phyloP scores from a whole-genome alignment of 2,329 filamentous ascomycete genomes.

The Malbranchea cinnamomea region DNA sequence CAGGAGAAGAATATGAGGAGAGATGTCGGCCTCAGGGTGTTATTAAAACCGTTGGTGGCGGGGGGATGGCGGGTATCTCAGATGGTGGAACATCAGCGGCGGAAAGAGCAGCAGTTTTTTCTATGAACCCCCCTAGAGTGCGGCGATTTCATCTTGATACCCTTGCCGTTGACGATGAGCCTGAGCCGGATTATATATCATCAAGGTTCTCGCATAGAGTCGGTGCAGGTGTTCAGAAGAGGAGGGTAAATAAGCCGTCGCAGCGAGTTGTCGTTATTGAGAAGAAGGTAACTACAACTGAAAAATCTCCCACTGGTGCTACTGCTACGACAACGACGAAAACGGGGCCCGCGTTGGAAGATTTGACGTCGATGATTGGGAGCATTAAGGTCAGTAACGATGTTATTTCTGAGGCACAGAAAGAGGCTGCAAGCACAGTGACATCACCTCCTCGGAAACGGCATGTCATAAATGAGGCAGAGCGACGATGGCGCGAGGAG shows the following conservation, averaged over 20 bases:
- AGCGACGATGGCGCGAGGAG: constrained; percentile 24
- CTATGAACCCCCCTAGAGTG: constrained; percentile 10
- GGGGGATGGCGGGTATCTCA: too few species aligned
- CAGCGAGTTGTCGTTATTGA: constrained; percentile 26
- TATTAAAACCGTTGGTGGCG: too few species aligned
- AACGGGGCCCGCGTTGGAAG: constrained; percentile 18
- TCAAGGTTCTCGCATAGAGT: constrained; percentile 14
- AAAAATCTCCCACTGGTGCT: background rate
- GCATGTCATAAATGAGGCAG: constrained; percentile 26
- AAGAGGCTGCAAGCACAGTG: constrained; percentile 7
- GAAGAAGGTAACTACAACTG: constrained; percentile 20
- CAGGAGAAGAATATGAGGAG: constrained; percentile 24
- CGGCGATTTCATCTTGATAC: constrained; percentile 27
- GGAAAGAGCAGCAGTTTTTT: too few species aligned
- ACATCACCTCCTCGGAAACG: constrained; percentile 19
- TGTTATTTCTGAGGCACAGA: constrained; percentile 8
- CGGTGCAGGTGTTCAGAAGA: constrained; percentile 23
- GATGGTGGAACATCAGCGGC: too few species aligned
- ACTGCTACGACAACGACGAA: constrained; percentile 12
- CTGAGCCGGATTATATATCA: constrained; percentile 2
- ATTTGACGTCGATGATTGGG: constrained; percentile 13
- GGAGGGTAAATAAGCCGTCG: constrained; percentile 14
- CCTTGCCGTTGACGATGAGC: constrained; percentile 9
- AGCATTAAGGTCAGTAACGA: constrained; percentile 3
- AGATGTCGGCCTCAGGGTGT: background rate